A percentile compares a stretch with the other conserved stretches of the same genome.
These are phyloP conservation scores for Craterostigma plantagineum DNA, from an alignment of 257 asterid genomes.

Conservation along the genomic window DNA sequence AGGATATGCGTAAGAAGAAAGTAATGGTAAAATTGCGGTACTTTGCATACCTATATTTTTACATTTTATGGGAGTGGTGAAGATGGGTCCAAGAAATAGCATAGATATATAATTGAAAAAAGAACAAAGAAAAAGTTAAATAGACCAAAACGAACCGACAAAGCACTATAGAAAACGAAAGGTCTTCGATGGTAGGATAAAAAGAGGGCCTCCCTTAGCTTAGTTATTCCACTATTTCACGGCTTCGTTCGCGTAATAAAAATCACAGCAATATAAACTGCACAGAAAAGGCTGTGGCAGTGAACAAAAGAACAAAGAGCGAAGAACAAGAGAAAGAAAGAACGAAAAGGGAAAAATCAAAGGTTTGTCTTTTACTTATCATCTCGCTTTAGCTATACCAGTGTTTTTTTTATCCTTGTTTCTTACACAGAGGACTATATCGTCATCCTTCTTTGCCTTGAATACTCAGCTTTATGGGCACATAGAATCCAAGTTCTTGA, in stretches of 20 bases:
- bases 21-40: constrained; percentile 34
- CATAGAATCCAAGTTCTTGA: constrained; percentile 22
- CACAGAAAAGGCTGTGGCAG: constrained; percentile 13
- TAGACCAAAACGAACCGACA: constrained; percentile 31
- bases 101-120: not conserved
- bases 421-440: not conserved
- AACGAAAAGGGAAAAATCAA: constrained; percentile 8
- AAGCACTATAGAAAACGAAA: constrained; percentile 15
- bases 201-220: constrained; percentile 14
- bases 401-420: constrained; percentile 12
- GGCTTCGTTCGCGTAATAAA: too few species aligned
- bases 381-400: not conserved
- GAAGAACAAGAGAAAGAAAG: constrained; percentile 1
- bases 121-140: constrained; percentile 9
- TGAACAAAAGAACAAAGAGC: constrained; percentile 7
- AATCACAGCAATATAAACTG: too few species aligned
- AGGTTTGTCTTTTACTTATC: constrained; percentile 14
- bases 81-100: not conserved
- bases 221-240: not conserved
- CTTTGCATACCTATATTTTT: constrained; percentile 26
- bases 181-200: constrained; percentile 25
- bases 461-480: constrained; percentile 9
- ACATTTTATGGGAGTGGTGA: constrained; percentile 9
- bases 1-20: constrained; percentile 50
- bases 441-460: constrained; percentile 11